Evolutionary conservation across 169 alveolate genomes (phyloP).

Genomic region (Plasmodium sp.): DNA sequence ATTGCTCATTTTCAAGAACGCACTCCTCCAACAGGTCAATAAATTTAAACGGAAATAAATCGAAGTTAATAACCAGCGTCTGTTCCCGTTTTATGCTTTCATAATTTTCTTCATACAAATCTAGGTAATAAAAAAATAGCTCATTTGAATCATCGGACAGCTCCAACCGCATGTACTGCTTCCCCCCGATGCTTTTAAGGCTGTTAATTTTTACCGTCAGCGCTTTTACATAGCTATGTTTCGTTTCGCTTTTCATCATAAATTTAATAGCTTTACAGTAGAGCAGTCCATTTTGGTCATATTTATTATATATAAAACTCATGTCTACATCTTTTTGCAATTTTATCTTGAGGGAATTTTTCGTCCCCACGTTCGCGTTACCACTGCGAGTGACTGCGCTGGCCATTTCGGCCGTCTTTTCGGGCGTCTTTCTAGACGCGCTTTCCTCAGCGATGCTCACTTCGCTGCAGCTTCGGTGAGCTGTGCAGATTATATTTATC

Average conservation of each 20-base stretch:
- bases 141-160: constrained; percentile 57
- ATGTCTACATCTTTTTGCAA: constrained; percentile 16
- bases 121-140: constrained; percentile 55
- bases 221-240: constrained; percentile 1
- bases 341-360: background rate
- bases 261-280: constrained; percentile 46
- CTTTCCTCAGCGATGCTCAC: background rate
- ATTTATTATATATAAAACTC: constrained; percentile 58
- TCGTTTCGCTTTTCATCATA: constrained; percentile 15
- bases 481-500: background rate
- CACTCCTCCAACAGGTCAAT: constrained; percentile 65
- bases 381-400: background rate
- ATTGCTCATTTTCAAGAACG: constrained; percentile 40
- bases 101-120: constrained; percentile 64
- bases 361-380: background rate
- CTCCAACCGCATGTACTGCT: constrained; percentile 55
- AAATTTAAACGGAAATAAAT: constrained; percentile 70
- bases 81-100: constrained; percentile 69
- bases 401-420: background rate
- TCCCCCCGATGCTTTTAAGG: constrained; percentile 17
- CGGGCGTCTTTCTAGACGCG: background rate
- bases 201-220: constrained; percentile 45
- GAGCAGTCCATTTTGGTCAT: constrained; percentile 59
- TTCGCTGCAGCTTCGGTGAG: background rate
- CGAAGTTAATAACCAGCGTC: constrained; percentile 52